phyloP scores from a whole-genome alignment of 306 rosid species.

The Quercus aquifolioides region DNA sequence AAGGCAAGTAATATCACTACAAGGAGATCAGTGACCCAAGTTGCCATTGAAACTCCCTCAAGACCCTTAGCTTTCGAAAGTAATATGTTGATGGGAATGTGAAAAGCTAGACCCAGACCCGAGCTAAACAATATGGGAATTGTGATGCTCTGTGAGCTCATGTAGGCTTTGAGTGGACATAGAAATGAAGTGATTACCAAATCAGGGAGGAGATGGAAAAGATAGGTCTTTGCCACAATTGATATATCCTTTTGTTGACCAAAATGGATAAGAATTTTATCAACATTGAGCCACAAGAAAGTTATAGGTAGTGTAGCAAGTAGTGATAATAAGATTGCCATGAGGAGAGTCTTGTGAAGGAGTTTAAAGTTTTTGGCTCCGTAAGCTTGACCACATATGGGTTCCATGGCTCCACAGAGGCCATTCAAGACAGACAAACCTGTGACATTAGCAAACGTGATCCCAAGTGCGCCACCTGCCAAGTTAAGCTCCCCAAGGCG shows the following conservation, averaged over 20 bases:
- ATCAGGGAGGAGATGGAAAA: constrained; percentile 68
- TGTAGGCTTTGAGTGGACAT: constrained; percentile 77
- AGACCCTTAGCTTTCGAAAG: constrained; percentile 66
- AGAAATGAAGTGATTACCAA: constrained; percentile 60
- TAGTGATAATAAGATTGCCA: constrained; percentile 52
- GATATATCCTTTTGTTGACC: constrained; percentile 76
- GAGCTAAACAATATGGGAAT: constrained; percentile 78
- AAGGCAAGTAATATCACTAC: constrained; percentile 48
- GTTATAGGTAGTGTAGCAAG: constrained; percentile 58
- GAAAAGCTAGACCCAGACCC: constrained; percentile 55
- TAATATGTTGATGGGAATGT: constrained; percentile 64
- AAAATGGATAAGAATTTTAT: constrained; percentile 55
- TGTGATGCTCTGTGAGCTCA: constrained; percentile 65
- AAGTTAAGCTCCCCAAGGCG: constrained; percentile 66
- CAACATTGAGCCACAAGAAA: constrained; percentile 81
- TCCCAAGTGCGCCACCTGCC: constrained; percentile 78
- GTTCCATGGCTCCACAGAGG: constrained; percentile 80
- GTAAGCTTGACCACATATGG: constrained; percentile 88
- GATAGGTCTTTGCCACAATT: constrained; percentile 42
- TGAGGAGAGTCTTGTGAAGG: constrained; percentile 83
- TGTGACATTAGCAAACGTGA: constrained; percentile 89
- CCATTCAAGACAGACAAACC: constrained; percentile 88
- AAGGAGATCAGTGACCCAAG: constrained; percentile 78
- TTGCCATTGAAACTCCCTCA: constrained; percentile 68
- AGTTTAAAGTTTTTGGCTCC: constrained; percentile 74